phyloP scores from a whole-genome alignment of 2,329 filamentous ascomycete species.

The Fusarium neocosmosporiellum region DNA sequence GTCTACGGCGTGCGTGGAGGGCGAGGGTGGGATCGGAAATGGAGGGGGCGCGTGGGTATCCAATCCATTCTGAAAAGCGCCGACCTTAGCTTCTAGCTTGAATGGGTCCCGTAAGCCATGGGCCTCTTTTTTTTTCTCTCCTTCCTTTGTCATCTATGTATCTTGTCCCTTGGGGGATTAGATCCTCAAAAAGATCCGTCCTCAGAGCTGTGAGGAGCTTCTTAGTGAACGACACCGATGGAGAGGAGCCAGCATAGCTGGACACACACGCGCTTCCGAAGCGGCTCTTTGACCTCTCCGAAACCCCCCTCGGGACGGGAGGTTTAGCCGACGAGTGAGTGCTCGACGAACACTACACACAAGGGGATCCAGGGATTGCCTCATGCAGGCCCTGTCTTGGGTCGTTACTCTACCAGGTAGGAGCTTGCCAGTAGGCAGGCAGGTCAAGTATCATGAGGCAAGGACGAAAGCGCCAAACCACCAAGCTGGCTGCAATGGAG shows the following conservation, averaged over 20 bases:
- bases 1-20: slow-evolving; percentile 7
- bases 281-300: not conserved
- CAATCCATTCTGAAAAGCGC: slow-evolving; percentile 21
- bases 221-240: not conserved
- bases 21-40: slow-evolving; percentile 34
- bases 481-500: slow-evolving; percentile 20
- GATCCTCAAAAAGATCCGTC: not conserved
- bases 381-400: slow-evolving; percentile 10
- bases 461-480: not conserved
- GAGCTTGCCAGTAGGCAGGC: slow-evolving; percentile 4
- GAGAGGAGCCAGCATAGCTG: not conserved
- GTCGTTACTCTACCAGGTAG: not conserved
- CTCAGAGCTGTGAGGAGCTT: not conserved
- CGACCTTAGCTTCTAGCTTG: slow-evolving; percentile 19
- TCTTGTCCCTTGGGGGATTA: not conserved
- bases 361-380: slow-evolving; percentile 1
- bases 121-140: slow-evolving; percentile 1
- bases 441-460: not conserved
- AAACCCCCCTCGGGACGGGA: not conserved
- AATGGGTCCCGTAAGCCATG: slow-evolving; percentile 25
- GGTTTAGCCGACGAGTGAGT: not conserved
- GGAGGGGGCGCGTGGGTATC: slow-evolving; percentile 30
- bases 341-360: not conserved
- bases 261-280: not conserved
- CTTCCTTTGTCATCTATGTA: not conserved